Evolutionary conservation across 345 rosid genomes (phyloP).

Genomic region (Corymbia maculata): DNA sequence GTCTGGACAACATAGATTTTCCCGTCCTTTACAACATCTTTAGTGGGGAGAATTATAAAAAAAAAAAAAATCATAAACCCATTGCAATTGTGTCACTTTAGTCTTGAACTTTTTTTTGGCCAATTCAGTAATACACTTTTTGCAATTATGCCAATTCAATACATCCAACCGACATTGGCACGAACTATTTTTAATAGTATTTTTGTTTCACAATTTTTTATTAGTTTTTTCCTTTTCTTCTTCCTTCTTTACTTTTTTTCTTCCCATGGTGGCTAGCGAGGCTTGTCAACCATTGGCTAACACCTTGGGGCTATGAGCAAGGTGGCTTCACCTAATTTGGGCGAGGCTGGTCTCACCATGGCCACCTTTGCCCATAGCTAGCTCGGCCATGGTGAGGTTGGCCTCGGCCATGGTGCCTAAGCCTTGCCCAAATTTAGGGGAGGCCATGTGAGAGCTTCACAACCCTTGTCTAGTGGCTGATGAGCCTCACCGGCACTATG

Average conservation of each 20-base stretch:
- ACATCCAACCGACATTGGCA: accelerated
- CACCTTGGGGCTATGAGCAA: neutral
- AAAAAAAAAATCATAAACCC: neutral
- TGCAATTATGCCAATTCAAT: accelerated
- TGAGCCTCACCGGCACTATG: accelerated
- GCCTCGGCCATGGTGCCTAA: neutral
- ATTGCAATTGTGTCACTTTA: no score
- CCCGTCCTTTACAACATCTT: slow-evolving; percentile 80
- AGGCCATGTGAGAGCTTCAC: accelerated
- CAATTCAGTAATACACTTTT: neutral
- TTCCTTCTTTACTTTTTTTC: accelerated
- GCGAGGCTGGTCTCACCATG: neutral
- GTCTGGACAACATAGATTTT: slow-evolving; percentile 82
- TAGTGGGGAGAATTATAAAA: slow-evolving; percentile 11
- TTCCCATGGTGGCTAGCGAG: neutral
- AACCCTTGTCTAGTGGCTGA: no score
- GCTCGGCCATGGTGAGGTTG: neutral
- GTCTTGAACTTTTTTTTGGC: no score
- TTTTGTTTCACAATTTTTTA: no score
- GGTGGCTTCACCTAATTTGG: accelerated
- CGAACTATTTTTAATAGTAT: no score
- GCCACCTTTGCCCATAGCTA: neutral
- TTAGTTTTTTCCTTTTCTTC: no score
- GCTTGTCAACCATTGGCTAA: accelerated
- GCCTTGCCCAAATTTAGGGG: accelerated